Evolutionary conservation across 1,284 basidiomycete genomes (phyloP), one percentile per base, ranked within the genome.

Genomic region (Malassezia furfur): DNA sequence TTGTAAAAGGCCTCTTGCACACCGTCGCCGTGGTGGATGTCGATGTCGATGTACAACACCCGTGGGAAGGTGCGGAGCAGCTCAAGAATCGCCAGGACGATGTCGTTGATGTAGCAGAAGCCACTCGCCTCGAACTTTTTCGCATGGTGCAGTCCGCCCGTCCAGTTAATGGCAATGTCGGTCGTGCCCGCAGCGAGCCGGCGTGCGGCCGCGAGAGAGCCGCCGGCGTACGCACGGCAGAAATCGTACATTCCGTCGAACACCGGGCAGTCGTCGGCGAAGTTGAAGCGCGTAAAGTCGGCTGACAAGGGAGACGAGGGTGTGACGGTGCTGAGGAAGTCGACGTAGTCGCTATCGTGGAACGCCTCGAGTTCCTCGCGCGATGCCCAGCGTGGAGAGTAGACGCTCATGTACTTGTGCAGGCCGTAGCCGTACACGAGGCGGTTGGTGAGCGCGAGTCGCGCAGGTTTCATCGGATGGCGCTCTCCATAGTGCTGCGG

Each of bases 1-100:
- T 91, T 86, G 77, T 96, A 99, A 76, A 99, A 99, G 0, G 94
- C 94, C 74, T 98, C 93, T 70, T 98, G 93, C 22, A 98, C 93
- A n/a, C 93, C 94, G 71, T 98, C 94, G 8, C 93, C 93, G 70
- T 98, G 93, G 74, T 96, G 93, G 51, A 91, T 90, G 76, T 98
- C 93, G 52, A 96, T 93, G 76, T 98, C 93, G 73, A 98, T 87
- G 76, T 98, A 98, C 22, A 98, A 79, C 2, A 98, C 91, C 47
- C 94, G 85, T 0, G 88, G 83, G 70, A 53, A 61, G 7, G 49
- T 61, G 32, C 68, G 54, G 22, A 74, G 60, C 11, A 74, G 59
- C 51, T 74, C 69, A 39, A 70, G 57, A 37, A 74, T 73, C 14
- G 63, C 69, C n/a, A 74, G 50, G 2, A 69, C 64, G 37, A 66